Conservation (phyloP, 306 rosid genomes). For the Carpinus viminea region DNA sequence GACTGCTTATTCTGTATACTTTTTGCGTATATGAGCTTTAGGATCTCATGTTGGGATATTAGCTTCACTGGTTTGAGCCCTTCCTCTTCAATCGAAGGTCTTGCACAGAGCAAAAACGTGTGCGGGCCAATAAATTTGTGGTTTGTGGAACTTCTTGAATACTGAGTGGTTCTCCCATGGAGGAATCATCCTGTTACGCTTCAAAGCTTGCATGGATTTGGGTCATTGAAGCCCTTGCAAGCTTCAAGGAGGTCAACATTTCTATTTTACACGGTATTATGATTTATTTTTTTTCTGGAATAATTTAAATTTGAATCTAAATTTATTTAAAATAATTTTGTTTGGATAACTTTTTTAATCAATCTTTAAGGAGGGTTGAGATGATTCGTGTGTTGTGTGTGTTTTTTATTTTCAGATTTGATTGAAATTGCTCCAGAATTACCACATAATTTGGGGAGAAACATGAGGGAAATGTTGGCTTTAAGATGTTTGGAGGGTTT, state of each 20-base stretch:
- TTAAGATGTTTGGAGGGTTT: slow-evolving; percentile 69
- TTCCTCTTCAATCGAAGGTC: neutral
- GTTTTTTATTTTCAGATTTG: slow-evolving; percentile 44
- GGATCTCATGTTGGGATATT: neutral
- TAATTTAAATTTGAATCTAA: too few species aligned
- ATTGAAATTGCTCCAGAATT: slow-evolving; percentile 43
- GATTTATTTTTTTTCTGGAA: neutral
- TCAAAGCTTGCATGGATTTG: slow-evolving; percentile 60
- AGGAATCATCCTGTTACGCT: slow-evolving; percentile 25
- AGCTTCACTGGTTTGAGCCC: neutral
- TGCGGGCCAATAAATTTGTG: neutral
- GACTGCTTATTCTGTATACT: neutral
- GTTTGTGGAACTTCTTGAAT: slow-evolving; percentile 15
- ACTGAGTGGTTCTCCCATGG: slow-evolving; percentile 36
- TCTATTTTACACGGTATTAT: slow-evolving; percentile 47
- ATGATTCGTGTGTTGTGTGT: neutral
- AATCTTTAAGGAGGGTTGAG: neutral
- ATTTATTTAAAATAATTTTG: too few species aligned
- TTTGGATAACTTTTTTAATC: neutral
- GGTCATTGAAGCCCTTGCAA: slow-evolving; percentile 69
- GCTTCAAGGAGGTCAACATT: slow-evolving; percentile 29
- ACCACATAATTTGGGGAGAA: slow-evolving; percentile 36
- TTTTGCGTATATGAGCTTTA: neutral
- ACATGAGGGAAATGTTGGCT: slow-evolving; percentile 61
- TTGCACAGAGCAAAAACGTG: neutral